Evolutionary conservation across 495 filamentous ascomycete genomes (phyloP), one percentile per base, ranked within the genome.

Genomic region (Penicillium steckii): DNA sequence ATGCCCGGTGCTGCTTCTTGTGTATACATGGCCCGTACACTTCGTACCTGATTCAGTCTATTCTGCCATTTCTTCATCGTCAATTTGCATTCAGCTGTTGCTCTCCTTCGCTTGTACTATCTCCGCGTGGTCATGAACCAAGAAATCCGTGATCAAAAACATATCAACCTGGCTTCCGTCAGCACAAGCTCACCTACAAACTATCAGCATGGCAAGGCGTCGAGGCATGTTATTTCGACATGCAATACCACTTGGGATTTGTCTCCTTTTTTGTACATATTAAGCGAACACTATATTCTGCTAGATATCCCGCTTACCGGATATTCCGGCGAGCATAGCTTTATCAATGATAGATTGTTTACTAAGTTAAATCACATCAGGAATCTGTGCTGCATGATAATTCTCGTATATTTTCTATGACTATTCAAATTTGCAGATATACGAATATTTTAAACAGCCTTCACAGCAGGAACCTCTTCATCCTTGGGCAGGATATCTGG

Each of bases 401-500:
- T 32, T 13, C 29, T 12, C 29, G 5, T 32, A 12, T 13, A n/a
- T 4, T 12, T 32, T 32, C 30, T 12, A 10, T n/a, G n/a, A n/a
- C n/a, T n/a, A n/a, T n/a, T n/a, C n/a, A 35, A n/a, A 8, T 37
- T 17, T 15, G 15, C 33, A 15, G 18, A 37, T 27, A 27, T 0
- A 8, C 19, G 21, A 8, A 12, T 22, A 41, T 41, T 29, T 12
- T 23, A 41, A 41, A 64, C 69, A 12, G 65, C 77, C 57, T 62
- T 68, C 25, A 76, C 81, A 53, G 80, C 80, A 22, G 68, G 60
- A 18, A 88, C 84, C 62, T 88, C 85, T 50, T 85, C 68, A 45
- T 80, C 81, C 69, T 77, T 71, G 2, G 73, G 76, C 55, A 88
- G 55, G 53, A 88, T 79, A 73, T 84, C 77, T 56, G 83, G 83